Evolutionary conservation across 2,329 filamentous ascomycete genomes (phyloP).

Genomic region (Dactylella cylindrospora): DNA sequence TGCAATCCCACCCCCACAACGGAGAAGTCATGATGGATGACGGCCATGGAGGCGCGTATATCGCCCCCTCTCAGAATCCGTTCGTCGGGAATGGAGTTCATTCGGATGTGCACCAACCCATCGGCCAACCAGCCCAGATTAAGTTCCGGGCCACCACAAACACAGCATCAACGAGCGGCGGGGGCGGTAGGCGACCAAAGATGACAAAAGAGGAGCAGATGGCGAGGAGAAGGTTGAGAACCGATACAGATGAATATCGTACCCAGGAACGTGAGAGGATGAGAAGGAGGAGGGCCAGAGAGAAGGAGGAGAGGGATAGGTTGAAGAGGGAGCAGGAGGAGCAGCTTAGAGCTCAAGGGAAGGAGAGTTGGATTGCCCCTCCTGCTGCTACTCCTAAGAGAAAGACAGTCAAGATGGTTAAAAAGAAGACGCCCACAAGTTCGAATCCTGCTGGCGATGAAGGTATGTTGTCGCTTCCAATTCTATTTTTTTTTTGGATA

Average conservation of each 20-base stretch:
- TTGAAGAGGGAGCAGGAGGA: slow-evolving; percentile 34
- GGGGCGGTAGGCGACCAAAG: slow-evolving; percentile 33
- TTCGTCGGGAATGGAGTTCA: slow-evolving; percentile 43
- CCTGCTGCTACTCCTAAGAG: slow-evolving; percentile 29
- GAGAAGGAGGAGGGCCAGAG: slow-evolving; percentile 30
- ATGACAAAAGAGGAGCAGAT: slow-evolving; percentile 43
- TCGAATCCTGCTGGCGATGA: slow-evolving; percentile 25
- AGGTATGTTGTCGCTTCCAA: slow-evolving; percentile 31
- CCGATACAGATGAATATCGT: slow-evolving; percentile 41
- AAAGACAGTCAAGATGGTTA: slow-evolving; percentile 37
- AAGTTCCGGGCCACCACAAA: slow-evolving; percentile 38
- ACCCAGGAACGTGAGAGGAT: slow-evolving; percentile 41
- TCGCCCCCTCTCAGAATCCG: slow-evolving; percentile 37
- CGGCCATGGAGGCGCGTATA: slow-evolving; percentile 40
- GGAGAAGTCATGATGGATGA: slow-evolving; percentile 43
- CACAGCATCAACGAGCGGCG: slow-evolving; percentile 17
- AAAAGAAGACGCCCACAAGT: slow-evolving; percentile 43
- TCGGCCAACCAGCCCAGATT: slow-evolving; percentile 39
- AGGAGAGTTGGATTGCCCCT: slow-evolving; percentile 43
- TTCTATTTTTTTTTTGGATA: slow-evolving; percentile 18
- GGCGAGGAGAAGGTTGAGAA: slow-evolving; percentile 31
- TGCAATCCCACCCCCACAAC: slow-evolving; percentile 34
- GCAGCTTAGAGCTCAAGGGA: slow-evolving; percentile 40
- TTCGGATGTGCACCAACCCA: slow-evolving; percentile 38
- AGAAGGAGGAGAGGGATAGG: slow-evolving; percentile 35